Conservation (phyloP, 371 early-diverging fungal species). For the Mortierella polycephala region DNA sequence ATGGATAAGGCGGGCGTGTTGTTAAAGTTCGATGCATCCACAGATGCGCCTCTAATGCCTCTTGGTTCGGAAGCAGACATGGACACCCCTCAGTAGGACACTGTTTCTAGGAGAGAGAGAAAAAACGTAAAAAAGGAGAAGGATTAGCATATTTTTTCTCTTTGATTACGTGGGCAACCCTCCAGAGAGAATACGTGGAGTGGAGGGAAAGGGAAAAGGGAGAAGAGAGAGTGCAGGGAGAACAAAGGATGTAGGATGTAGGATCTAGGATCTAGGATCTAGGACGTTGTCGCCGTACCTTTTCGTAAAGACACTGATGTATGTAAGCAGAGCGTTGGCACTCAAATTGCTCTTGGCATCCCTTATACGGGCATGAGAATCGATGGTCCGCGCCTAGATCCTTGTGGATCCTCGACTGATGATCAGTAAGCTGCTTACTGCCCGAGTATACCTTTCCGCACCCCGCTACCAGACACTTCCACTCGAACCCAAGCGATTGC, state of each 20-base stretch:
- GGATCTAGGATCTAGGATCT: no score
- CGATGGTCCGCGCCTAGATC: conserved; percentile 17
- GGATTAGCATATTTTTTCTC: not conserved
- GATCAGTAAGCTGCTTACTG: conserved; percentile 38
- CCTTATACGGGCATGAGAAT: conserved; percentile 27
- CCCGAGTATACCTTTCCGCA: conserved; percentile 38
- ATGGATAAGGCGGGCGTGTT: conserved; percentile 33
- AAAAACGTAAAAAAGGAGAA: not conserved
- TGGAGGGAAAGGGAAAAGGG: no score
- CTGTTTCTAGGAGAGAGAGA: not conserved
- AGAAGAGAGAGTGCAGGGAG: no score
- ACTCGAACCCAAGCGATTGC: conserved; percentile 36
- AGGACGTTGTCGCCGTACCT: not conserved
- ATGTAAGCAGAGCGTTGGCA: conserved; percentile 37
- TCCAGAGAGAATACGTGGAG: not conserved
- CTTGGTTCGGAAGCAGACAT: conserved; percentile 10
- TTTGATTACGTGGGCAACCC: not conserved
- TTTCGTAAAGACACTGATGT: conserved; percentile 20
- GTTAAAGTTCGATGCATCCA: conserved; percentile 34
- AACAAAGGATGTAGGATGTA: no score
- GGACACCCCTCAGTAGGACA: conserved; percentile 27
- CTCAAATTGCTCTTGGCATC: conserved; percentile 21
- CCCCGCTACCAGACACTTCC: conserved; percentile 29
- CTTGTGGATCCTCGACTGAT: conserved; percentile 31
- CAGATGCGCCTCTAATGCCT: conserved; percentile 22